These are phyloP conservation scores for Penicillium crustosum DNA, from an alignment of 2,329 filamentous ascomycete genomes.

Conservation along the genomic window DNA sequence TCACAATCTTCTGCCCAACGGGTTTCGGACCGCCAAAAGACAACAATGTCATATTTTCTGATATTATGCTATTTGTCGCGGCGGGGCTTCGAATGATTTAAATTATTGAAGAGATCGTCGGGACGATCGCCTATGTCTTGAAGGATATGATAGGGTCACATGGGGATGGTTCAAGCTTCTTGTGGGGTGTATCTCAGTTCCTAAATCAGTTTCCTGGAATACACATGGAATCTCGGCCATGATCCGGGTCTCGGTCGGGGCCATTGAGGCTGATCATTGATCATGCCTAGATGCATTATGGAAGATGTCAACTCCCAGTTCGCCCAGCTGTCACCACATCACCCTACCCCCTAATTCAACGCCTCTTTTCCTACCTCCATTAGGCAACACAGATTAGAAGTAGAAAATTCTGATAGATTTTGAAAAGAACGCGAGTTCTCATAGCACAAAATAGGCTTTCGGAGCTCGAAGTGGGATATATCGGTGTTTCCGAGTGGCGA, in stretches of 20 bases:
- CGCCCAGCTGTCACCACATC: background rate
- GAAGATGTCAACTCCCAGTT: slow-evolving; percentile 13
- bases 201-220: background rate
- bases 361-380: background rate
- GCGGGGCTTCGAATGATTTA: background rate
- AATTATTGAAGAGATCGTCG: slow-evolving; percentile 23
- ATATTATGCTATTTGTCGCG: background rate
- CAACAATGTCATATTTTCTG: background rate
- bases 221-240: slow-evolving; percentile 11
- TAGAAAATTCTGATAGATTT: background rate
- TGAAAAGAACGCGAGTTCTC: background rate
- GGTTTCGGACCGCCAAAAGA: background rate
- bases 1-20: background rate
- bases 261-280: slow-evolving; percentile 19
- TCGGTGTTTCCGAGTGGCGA: slow-evolving; percentile 20
- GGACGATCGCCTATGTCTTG: slow-evolving; percentile 13
- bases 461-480: background rate
- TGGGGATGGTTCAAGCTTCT: slow-evolving; percentile 12
- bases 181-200: slow-evolving; percentile 13
- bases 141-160: slow-evolving; percentile 6
- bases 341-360: background rate
- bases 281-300: background rate
- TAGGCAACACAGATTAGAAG: background rate
- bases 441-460: background rate
- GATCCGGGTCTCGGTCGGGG: background rate